phyloP scores from a whole-genome alignment of 164 flowering plant genomes.

The Stephania cephalantha region DNA sequence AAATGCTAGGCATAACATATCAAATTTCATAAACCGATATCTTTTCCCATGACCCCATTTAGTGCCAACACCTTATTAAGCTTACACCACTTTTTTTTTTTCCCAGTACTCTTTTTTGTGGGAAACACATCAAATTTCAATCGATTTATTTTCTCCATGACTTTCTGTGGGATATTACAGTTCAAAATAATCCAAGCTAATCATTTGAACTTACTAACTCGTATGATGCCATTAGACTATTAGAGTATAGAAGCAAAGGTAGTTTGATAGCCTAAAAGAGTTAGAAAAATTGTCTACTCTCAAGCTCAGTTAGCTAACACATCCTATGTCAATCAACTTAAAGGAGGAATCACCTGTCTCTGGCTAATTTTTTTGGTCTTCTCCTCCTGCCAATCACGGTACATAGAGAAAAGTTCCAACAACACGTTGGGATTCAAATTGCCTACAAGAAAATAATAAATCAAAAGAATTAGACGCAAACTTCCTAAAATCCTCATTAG shows the following conservation, averaged over 20 bases:
- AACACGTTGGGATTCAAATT: conserved; percentile 67
- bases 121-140: background rate
- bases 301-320: background rate
- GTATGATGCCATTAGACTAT: no score
- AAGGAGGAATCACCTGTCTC: conserved; percentile 53
- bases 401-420: conserved; percentile 74
- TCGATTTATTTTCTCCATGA: background rate
- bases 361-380: conserved; percentile 53
- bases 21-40: background rate
- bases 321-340: background rate
- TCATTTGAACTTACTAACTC: background rate
- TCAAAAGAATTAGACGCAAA: background rate
- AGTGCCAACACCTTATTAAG: no score
- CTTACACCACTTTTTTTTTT: no score
- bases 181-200: background rate
- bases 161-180: background rate
- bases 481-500: background rate
- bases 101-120: no score
- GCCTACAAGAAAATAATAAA: conserved; percentile 34
- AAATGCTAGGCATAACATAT: background rate
- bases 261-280: background rate
- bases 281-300: background rate
- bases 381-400: conserved; percentile 85
- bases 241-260: no score
- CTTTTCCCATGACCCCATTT: background rate